These are phyloP conservation scores for Mucor saturninus DNA, from an alignment of 371 early-diverging fungal species.

Conservation along the genomic window DNA sequence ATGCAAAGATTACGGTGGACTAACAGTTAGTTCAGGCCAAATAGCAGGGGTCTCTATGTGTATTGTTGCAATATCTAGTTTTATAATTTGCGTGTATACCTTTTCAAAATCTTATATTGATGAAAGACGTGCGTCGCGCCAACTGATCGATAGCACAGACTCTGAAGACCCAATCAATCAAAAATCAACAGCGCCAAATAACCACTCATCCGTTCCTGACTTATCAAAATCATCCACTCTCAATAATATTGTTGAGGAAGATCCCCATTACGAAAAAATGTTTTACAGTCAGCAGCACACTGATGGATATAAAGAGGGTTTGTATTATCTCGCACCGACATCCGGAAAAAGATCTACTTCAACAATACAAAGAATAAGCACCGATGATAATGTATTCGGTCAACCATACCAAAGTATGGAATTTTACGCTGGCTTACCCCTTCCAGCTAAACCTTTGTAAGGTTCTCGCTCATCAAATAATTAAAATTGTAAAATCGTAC, in stretches of 20 bases:
- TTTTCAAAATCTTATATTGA: too few relatives aligned
- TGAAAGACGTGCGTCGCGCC: background rate
- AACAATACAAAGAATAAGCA: background rate
- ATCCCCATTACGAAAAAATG: background rate
- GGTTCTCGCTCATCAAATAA: background rate
- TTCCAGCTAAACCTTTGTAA: background rate
- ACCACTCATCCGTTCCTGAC: too few relatives aligned
- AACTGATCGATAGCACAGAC: background rate
- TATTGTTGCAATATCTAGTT: conserved; percentile 1
- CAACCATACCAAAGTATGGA: background rate
- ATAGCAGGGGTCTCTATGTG: conserved; percentile 3
- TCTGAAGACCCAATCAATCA: too few relatives aligned
- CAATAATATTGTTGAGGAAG: background rate
- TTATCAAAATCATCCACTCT: background rate
- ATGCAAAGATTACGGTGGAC: too few relatives aligned
- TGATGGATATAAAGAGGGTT: background rate
- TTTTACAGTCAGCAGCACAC: background rate
- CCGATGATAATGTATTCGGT: background rate
- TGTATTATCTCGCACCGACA: background rate
- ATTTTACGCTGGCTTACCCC: background rate
- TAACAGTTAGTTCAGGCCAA: background rate
- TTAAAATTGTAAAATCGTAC: background rate
- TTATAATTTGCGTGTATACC: background rate
- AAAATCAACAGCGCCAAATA: too few relatives aligned
- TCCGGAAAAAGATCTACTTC: background rate